Conservation (phyloP, 768 basidiomycete species). For the Rhodotorula sphaerocarpa region DNA sequence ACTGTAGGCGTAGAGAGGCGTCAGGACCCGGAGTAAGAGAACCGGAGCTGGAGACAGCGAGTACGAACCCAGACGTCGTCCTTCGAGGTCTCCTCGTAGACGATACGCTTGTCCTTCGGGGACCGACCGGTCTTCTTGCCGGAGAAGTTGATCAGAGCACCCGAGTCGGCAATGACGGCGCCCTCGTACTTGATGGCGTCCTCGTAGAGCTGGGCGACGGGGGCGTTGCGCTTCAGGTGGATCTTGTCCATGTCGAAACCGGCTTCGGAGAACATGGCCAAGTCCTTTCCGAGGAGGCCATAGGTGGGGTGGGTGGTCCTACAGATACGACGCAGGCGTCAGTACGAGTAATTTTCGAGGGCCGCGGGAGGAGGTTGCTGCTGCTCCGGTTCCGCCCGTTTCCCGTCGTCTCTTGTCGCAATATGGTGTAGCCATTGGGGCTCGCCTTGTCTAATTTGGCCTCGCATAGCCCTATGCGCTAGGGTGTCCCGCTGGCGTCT, state of each 20-base stretch:
- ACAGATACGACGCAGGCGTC: background rate
- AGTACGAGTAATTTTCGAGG: background rate
- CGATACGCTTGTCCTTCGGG: conserved; percentile 99
- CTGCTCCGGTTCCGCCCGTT: too few relatives aligned
- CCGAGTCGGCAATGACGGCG: conserved; percentile 90
- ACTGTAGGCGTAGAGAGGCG: conserved; percentile 40
- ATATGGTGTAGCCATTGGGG: too few relatives aligned
- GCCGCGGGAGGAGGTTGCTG: too few relatives aligned
- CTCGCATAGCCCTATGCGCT: too few relatives aligned
- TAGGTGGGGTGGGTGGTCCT: conserved; percentile 27
- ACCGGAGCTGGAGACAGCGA: background rate
- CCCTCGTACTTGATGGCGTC: conserved; percentile 98
- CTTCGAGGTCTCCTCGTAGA: conserved; percentile 91
- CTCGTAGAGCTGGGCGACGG: conserved; percentile 56
- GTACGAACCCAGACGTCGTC: conserved; percentile 74
- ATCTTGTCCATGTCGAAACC: conserved; percentile 99
- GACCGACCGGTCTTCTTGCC: conserved; percentile 98
- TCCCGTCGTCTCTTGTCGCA: too few relatives aligned
- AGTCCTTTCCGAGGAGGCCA: conserved; percentile 50
- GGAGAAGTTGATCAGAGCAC: conserved; percentile 98
- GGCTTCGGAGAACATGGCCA: conserved; percentile 96
- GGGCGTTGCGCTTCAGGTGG: conserved; percentile 83
- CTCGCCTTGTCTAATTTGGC: too few relatives aligned
- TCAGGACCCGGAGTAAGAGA: too few relatives aligned
- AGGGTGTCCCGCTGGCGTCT: too few relatives aligned